Percentiles rank a stretch among this genome's conserved stretches.
phyloP scores from a whole-genome alignment of 352 stramenopile genomes.

The Pythium dissimile region DNA sequence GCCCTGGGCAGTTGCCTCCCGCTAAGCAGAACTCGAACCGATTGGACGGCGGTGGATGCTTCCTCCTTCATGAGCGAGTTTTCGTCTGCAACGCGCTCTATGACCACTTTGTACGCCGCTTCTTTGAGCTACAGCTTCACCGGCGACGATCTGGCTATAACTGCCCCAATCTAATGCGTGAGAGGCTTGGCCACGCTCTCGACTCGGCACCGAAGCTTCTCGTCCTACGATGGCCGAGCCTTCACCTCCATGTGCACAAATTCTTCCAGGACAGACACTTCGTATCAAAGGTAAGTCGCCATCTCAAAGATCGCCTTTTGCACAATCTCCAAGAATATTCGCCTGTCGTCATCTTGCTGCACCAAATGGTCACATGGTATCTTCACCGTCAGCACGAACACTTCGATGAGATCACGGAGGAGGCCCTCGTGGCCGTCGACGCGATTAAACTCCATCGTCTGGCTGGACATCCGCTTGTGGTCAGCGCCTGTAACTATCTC shows the following conservation, averaged over 20 bases:
- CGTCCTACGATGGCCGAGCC: conserved; percentile 52
- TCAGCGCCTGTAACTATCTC: conserved; percentile 40
- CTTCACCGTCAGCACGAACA: no score
- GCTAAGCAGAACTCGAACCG: no score
- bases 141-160: no score
- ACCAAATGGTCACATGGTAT: no score
- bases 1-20: no score
- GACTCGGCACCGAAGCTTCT: conserved; percentile 44
- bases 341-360: conserved; percentile 39
- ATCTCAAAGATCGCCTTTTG: conserved; percentile 32
- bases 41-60: no score
- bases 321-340: conserved; percentile 24
- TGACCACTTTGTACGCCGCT: no score
- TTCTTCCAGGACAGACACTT: conserved; percentile 52
- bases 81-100: no score
- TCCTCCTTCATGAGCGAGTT: no score
- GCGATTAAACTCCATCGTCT: conserved; percentile 48
- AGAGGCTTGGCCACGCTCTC: conserved; percentile 40
- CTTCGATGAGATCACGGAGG: conserved; percentile 37
- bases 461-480: conserved; percentile 43
- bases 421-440: conserved; percentile 71
- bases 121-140: no score
- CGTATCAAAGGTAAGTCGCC: conserved; percentile 34
- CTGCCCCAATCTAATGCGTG: conserved; percentile 26
- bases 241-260: conserved; percentile 61